Percentiles rank a stretch among this genome's conserved stretches.
phyloP scores from a whole-genome alignment of 345 rosid genomes.

The Camelina laxa region DNA sequence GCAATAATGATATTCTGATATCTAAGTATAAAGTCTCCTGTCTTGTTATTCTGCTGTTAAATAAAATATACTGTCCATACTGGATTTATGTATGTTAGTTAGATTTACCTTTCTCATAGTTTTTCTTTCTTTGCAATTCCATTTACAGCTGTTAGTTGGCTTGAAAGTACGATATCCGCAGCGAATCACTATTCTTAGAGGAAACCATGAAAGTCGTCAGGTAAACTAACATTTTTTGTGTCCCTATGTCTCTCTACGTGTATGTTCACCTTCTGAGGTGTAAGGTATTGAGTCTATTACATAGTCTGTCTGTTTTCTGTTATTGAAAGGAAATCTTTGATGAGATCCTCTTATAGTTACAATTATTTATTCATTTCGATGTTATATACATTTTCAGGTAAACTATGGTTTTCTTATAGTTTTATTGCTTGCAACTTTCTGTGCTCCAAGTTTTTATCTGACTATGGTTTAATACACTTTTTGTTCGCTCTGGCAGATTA shows the following conservation, averaged over 20 bases:
- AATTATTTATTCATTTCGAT: not conserved
- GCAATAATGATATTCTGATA: not conserved
- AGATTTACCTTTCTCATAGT: constrained; percentile 20
- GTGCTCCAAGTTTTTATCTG: not conserved
- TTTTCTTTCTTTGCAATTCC: constrained; percentile 11
- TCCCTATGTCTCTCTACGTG: not conserved
- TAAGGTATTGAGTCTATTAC: not conserved
- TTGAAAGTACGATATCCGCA: constrained; percentile 83
- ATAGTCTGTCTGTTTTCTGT: constrained; percentile 1
- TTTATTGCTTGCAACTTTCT: constrained; percentile 10
- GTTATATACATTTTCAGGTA: not conserved
- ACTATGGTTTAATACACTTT: constrained; percentile 41
- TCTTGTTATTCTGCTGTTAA: not conserved
- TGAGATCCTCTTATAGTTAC: not conserved
- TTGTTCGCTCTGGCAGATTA: constrained; percentile 65
- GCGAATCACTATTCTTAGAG: constrained; percentile 83
- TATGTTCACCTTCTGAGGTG: constrained; percentile 17
- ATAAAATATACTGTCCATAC: not conserved
- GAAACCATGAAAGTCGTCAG: constrained; percentile 94
- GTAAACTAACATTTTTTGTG: constrained; percentile 40
- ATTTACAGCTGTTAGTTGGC: constrained; percentile 71
- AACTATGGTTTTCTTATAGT: not conserved
- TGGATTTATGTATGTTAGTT: not conserved
- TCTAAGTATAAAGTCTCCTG: not conserved
- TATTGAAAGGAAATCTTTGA: constrained; percentile 8